phyloP scores from a whole-genome alignment of 1,139 yeast genomes.

The Taphrina deformans region DNA sequence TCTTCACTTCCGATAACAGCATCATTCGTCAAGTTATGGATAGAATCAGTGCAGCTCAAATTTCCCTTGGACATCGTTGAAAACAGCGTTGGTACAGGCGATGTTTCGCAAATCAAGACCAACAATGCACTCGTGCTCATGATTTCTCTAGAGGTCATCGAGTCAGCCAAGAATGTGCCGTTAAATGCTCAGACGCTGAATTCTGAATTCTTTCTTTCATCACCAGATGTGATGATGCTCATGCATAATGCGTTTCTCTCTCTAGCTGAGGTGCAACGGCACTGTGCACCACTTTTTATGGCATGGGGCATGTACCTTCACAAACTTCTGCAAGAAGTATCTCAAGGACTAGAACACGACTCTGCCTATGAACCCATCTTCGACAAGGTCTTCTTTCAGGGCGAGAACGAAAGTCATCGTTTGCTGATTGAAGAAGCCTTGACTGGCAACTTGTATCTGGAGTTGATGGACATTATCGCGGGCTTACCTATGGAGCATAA shows the following conservation, averaged over 20 bases:
- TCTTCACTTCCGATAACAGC: conserved; percentile 15
- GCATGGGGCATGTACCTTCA: conserved; percentile 32
- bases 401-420: conserved; percentile 14
- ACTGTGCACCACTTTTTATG: not conserved
- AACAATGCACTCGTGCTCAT: not conserved
- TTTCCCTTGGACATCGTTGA: not conserved
- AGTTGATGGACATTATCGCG: not conserved
- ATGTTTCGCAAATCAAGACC: not conserved
- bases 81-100: not conserved
- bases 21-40: conserved; percentile 4
- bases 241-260: conserved; percentile 4
- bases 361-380: conserved; percentile 6
- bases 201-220: conserved; percentile 10
- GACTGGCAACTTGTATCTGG: not conserved
- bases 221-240: conserved; percentile 1
- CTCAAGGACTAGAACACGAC: not conserved
- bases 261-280: not conserved
- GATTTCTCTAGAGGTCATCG: conserved; percentile 20
- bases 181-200: not conserved
- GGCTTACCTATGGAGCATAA: not conserved
- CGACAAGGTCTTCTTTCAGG: conserved; percentile 5
- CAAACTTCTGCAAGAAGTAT: not conserved
- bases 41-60: conserved; percentile 1
- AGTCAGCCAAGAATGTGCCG: conserved; percentile 12
- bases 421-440: conserved; percentile 20